These are phyloP conservation scores for Taphrina pruni DNA, from an alignment of 1,139 yeast genomes.

Conservation along the genomic window DNA sequence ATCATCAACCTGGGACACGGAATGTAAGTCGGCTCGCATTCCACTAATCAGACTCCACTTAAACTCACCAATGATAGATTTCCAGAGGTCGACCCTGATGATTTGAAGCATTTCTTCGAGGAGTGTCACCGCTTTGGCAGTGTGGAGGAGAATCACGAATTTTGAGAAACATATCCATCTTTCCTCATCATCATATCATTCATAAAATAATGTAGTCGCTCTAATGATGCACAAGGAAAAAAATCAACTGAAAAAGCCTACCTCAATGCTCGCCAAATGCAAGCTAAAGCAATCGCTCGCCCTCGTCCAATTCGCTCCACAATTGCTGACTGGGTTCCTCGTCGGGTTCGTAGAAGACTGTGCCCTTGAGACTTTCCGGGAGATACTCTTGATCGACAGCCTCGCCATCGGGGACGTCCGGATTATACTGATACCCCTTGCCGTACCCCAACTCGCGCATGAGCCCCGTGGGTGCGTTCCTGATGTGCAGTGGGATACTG, in stretches of 20 bases:
- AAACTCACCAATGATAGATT: slow-evolving; percentile 2
- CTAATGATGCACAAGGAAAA: no score
- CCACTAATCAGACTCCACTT: background rate
- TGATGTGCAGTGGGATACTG: slow-evolving; percentile 76
- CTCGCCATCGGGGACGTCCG: slow-evolving; percentile 61
- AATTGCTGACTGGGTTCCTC: background rate
- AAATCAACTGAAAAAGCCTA: background rate
- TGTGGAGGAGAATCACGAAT: slow-evolving; percentile 35
- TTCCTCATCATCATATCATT: no score
- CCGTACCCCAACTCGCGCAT: slow-evolving; percentile 91
- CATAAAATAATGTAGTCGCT: no score
- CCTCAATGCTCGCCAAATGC: no score
- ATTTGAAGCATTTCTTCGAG: slow-evolving; percentile 40
- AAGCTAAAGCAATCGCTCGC: slow-evolving; percentile 5
- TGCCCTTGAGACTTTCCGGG: slow-evolving; percentile 60
- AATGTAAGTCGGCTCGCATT: slow-evolving; percentile 8
- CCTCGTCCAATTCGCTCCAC: slow-evolving; percentile 21
- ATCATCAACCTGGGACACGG: slow-evolving; percentile 44
- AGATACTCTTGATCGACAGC: slow-evolving; percentile 80
- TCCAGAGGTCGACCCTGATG: slow-evolving; percentile 43
- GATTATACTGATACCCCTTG: slow-evolving; percentile 84
- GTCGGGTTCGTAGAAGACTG: slow-evolving; percentile 52
- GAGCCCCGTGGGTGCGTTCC: slow-evolving; percentile 91
- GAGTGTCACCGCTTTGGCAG: slow-evolving; percentile 42
- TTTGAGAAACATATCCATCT: background rate